Conservation (phyloP, 2,329 filamentous ascomycete genomes). For the Elsinoe fawcettii region DNA sequence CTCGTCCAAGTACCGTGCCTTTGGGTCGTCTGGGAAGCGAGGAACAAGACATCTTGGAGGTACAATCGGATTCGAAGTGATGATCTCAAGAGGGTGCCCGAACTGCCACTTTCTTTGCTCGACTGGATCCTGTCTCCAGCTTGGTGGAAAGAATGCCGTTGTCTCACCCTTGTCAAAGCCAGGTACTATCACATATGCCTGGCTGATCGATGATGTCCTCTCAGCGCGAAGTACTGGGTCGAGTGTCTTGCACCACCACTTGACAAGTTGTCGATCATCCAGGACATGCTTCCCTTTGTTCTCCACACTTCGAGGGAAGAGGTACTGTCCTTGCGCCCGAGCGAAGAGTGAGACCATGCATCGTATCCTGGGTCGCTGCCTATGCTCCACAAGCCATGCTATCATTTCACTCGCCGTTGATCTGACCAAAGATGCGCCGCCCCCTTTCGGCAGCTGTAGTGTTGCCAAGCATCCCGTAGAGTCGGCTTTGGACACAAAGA, state of each 20-base stretch:
- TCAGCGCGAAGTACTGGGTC: slow-evolving; percentile 57
- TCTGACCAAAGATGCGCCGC: slow-evolving; percentile 64
- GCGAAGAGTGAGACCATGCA: slow-evolving; percentile 86
- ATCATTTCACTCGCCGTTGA: slow-evolving; percentile 69
- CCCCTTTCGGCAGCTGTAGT: slow-evolving; percentile 50
- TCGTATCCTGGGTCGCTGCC: slow-evolving; percentile 56
- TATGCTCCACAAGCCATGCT: slow-evolving; percentile 60
- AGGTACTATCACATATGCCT: slow-evolving; percentile 78
- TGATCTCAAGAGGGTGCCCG: slow-evolving; percentile 65
- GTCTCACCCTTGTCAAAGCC: slow-evolving; percentile 78
- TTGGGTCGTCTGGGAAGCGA: slow-evolving; percentile 89
- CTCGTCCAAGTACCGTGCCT: slow-evolving; percentile 80
- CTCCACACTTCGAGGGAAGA: slow-evolving; percentile 86
- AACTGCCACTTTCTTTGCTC: slow-evolving; percentile 42
- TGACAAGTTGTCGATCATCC: slow-evolving; percentile 80
- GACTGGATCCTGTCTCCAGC: slow-evolving; percentile 32
- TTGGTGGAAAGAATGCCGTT: slow-evolving; percentile 64
- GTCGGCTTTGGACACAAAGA: slow-evolving; percentile 96
- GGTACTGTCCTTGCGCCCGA: slow-evolving; percentile 82
- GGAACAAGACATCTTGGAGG: slow-evolving; percentile 79
- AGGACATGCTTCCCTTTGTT: slow-evolving; percentile 82
- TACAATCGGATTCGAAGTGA: slow-evolving; percentile 55
- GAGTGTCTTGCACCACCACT: slow-evolving; percentile 90
- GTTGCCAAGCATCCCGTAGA: slow-evolving; percentile 80
- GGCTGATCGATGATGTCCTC: slow-evolving; percentile 37